Base-by-base conservation (phyloP, 2,329 filamentous ascomycete genomes). In the Massarina eburnea region DNA sequence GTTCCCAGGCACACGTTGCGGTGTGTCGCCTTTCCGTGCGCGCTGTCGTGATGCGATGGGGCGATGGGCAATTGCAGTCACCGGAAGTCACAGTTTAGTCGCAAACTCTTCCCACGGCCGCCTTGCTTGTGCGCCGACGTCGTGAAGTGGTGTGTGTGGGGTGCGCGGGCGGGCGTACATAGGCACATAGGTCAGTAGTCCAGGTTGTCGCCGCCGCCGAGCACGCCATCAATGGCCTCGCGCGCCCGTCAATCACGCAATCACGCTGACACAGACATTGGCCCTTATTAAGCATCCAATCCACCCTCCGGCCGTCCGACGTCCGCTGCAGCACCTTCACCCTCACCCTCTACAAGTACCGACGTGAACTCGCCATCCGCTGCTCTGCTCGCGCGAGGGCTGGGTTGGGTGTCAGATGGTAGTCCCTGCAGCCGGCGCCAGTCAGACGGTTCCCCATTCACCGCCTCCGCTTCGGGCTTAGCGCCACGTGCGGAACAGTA, bases 191-290 rank as follows among this genome's bases (percentile, higher is more conserved):
- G n/a, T n/a, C n/a, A n/a, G n/a, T n/a, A n/a, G n/a, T n/a, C n/a
- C n/a, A n/a, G n/a, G n/a, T n/a, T n/a, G n/a, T n/a, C n/a, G n/a
- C n/a, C n/a, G n/a, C n/a, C 24, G 24, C 33, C 15, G 19, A 37
- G 41, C 41, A 44, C 41, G 41, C 41, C 22, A 44, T 44, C 33
- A 38, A 38, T n/a, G 15, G 34, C 33, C 15, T 19, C 15, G 15
- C 10, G 27, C 7, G n/a, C n/a, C 17, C 20, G 35, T 29, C 33
- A 36, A 45, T 39, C 43, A 46, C 43, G 43, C 43, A 46, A 46
- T 46, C 43, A 24, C 24, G 17, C 35, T n/a, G n/a, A n/a, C n/a
- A n/a, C n/a, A n/a, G n/a, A n/a, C n/a, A n/a, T n/a, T n/a, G n/a
- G n/a, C n/a, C n/a, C n/a, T n/a, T n/a, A n/a, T n/a, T n/a, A n/a